These are phyloP conservation scores for Boletus coccyginus DNA, from an alignment of 768 basidiomycete genomes.

Conservation along the genomic window DNA sequence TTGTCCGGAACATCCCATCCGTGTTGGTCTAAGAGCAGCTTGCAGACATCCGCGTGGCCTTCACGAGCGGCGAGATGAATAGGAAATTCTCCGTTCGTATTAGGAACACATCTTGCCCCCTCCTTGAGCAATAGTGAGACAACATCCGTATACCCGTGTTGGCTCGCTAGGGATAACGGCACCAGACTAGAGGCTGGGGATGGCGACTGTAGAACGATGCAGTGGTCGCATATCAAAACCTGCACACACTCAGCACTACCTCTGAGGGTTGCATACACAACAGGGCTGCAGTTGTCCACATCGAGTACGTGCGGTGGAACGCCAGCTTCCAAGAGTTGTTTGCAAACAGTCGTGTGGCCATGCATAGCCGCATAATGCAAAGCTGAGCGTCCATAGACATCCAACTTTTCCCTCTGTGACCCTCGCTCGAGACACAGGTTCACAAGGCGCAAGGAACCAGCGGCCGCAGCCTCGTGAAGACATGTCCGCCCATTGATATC, in stretches of 20 bases:
- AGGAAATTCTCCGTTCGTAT: constrained; percentile 95
- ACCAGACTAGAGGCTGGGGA: constrained; percentile 65
- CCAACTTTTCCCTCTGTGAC: constrained; percentile 68
- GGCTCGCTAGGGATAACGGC: constrained; percentile 88
- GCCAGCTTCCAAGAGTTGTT: constrained; percentile 65
- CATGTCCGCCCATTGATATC: constrained; percentile 96
- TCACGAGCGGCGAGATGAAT: constrained; percentile 94
- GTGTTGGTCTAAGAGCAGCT: constrained; percentile 64
- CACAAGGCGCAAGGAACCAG: constrained; percentile 75
- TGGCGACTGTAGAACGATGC: constrained; percentile 59
- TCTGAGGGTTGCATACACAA: constrained; percentile 88
- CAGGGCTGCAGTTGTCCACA: constrained; percentile 91
- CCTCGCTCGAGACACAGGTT: constrained; percentile 73
- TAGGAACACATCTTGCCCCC: constrained; percentile 76
- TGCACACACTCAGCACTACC: constrained; percentile 82
- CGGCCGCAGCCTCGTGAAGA: constrained; percentile 89
- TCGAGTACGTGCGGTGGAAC: constrained; percentile 72
- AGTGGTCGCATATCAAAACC: constrained; percentile 74
- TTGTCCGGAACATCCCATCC: constrained; percentile 91
- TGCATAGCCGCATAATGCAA: constrained; percentile 97
- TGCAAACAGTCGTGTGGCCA: constrained; percentile 76
- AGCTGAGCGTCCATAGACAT: constrained; percentile 90
- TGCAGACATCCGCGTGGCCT: constrained; percentile 86
- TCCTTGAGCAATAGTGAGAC: constrained; percentile 72
- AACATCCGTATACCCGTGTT: constrained; percentile 83